Evolutionary conservation across 2,329 filamentous ascomycete species (phyloP), one percentile per base, ranked within the genome.

Genomic region (Colletotrichum aenigma): DNA sequence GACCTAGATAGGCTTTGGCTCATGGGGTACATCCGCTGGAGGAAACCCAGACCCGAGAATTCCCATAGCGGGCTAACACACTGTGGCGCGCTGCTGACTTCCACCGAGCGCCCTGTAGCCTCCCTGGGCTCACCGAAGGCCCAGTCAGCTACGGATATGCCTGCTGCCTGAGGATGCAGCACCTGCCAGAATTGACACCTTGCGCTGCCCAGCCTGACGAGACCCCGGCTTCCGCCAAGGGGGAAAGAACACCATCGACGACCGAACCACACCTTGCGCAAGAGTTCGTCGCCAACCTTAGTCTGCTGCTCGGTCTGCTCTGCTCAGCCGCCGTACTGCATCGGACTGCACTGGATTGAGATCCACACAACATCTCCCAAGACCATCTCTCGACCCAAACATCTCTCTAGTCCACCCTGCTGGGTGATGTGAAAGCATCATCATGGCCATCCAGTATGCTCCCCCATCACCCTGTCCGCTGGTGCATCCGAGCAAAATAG

Each of bases 401-500:
- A 62, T 15, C 43, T 76, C 73, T 56, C 64, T 15, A 38, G 32
- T 67, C 66, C 60, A 68, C 65, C 74, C 71, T 21, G 61, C 70
- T 66, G 64, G 67, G 77, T 77, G 75, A 68, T 76, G 77, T 74
- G 74, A 70, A 73, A 66, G 66, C 72, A 74, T 67, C 81, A 82
- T 78, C 77, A 88, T 88, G 86, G 86, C 86, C 75, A 87, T 88
- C 78, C 86, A 87, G 86, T 88, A 83, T 79, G 85, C 74, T 26
- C 43, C 65, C 74, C 56, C 64, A 30, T 62, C 64, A 30, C 70
- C 64, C 32, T 24, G 12, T 18, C 24, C 26, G 16, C 24, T 28
- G 56, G 16, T 75, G 43, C 70, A 38, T 24, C n/a, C 6, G 48
- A 38, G 74, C 64, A 32, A 69, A 65, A 74, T 21, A 43, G 76